These are phyloP conservation scores for Wakefieldia striispora DNA, from an alignment of 768 basidiomycete genomes.

Conservation along the genomic window DNA sequence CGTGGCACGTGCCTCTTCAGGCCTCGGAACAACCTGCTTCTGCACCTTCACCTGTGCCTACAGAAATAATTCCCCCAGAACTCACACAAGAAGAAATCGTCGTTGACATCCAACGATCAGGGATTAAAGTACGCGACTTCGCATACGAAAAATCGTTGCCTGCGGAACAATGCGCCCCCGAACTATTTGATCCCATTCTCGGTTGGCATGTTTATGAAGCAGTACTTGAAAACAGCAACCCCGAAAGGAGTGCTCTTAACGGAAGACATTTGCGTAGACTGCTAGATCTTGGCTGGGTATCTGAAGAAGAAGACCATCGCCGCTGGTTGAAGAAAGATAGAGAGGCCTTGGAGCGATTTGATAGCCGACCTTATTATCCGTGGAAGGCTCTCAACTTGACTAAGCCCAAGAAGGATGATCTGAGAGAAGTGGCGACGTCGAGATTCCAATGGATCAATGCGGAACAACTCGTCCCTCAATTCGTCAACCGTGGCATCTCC, in stretches of 20 bases:
- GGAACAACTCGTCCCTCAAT: conserved; percentile 28
- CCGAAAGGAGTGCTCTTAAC: conserved; percentile 18
- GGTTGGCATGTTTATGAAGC: conserved; percentile 32
- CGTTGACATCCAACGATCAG: conserved; percentile 27
- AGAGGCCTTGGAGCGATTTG: conserved; percentile 27
- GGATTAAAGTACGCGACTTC: conserved; percentile 34
- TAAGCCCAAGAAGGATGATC: conserved; percentile 25
- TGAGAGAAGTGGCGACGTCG: conserved; percentile 24
- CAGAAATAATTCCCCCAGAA: conserved; percentile 33
- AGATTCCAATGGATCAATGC: conserved; percentile 33
- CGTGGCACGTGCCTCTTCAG: not conserved
- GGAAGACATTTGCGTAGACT: conserved; percentile 29
- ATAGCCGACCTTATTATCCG: conserved; percentile 23
- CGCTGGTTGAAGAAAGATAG: conserved; percentile 27
- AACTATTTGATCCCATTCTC: conserved; percentile 32
- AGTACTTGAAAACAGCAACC: conserved; percentile 18
- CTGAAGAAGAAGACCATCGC: conserved; percentile 16
- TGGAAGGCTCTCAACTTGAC: conserved; percentile 25
- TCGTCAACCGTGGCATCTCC: conserved; percentile 20
- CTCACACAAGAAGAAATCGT: conserved; percentile 35
- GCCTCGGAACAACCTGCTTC: conserved; percentile 13
- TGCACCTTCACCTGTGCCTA: conserved; percentile 32
- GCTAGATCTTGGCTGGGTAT: conserved; percentile 30
- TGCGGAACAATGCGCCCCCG: conserved; percentile 16
- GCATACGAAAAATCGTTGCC: conserved; percentile 21